phyloP scores from a whole-genome alignment of 202 grass and related monocot species.

The Bolboschoenoplectus hybrid region DNA sequence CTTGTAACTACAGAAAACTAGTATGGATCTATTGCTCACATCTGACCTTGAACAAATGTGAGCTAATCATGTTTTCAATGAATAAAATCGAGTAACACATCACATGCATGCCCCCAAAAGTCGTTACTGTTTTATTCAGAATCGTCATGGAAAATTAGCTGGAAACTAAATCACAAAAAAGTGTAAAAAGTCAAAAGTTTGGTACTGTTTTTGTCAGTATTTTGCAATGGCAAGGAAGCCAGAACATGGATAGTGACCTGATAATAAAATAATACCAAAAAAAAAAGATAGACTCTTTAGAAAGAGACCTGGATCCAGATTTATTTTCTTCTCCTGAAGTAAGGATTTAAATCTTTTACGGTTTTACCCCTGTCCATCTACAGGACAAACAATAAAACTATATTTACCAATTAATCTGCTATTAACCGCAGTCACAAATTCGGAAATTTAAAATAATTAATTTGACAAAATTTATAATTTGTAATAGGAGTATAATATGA shows the following conservation, averaged over 20 bases:
- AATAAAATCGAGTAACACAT: slow-evolving; percentile 8
- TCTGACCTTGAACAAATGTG: background rate
- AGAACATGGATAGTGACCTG: background rate
- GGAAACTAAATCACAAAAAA: background rate
- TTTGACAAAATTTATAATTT: background rate
- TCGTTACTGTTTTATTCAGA: background rate
- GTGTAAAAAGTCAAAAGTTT: background rate
- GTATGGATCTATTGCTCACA: background rate
- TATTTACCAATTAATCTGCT: background rate
- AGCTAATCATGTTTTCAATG: background rate
- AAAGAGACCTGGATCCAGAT: background rate
- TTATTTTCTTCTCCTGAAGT: background rate
- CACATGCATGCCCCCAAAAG: background rate
- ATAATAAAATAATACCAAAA: background rate
- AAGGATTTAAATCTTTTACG: background rate
- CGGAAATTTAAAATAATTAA: background rate
- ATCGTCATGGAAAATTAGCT: background rate
- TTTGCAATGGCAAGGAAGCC: background rate
- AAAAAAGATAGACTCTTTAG: background rate
- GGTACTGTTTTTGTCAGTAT: slow-evolving; percentile 28
- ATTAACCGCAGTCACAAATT: background rate
- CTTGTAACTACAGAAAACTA: background rate
- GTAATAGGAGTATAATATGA: background rate
- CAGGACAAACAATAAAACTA: background rate
- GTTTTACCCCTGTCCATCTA: background rate